These are phyloP conservation scores for Penicillium glabrum DNA, from an alignment of 2,329 filamentous ascomycete species.

Conservation along the genomic window DNA sequence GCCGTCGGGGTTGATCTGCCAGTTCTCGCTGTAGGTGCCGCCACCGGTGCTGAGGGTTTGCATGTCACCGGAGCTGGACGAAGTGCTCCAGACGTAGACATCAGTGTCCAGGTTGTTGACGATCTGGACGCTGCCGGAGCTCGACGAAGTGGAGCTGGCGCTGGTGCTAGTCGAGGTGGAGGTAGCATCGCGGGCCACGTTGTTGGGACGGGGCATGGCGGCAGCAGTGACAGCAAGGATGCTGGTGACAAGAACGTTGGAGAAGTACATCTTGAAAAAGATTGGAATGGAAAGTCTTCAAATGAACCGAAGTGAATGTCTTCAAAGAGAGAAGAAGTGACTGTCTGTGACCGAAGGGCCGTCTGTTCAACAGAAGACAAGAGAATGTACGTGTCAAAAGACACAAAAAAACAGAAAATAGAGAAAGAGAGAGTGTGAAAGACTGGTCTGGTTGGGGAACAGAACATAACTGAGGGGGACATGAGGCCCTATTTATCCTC, in stretches of 20 bases:
- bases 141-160: neutral
- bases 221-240: conserved; percentile 20
- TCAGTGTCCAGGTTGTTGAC: conserved; percentile 31
- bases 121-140: conserved; percentile 21
- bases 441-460: conserved; percentile 14
- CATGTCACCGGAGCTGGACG: conserved; percentile 24
- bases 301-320: conserved; percentile 13
- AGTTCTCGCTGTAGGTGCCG: conserved; percentile 30
- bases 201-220: conserved; percentile 18
- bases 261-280: conserved; percentile 18
- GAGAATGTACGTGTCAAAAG: conserved; percentile 1
- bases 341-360: conserved; percentile 4
- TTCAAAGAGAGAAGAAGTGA: conserved; percentile 15
- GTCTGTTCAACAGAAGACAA: conserved; percentile 2
- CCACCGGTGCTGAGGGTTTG: conserved; percentile 25
- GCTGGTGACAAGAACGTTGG: conserved; percentile 22
- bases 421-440: conserved; percentile 5
- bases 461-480: neutral
- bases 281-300: neutral
- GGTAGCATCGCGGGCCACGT: conserved; percentile 6
- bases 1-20: conserved; percentile 30
- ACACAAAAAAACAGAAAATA: neutral
- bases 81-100: conserved; percentile 36
- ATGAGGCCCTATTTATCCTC: conserved; percentile 7
- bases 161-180: conserved; percentile 6